A percentile compares a stretch with the other conserved stretches of the same genome.
phyloP scores from a whole-genome alignment of 2,329 filamentous ascomycete species.

The Beauveria scarabaeidicola region DNA sequence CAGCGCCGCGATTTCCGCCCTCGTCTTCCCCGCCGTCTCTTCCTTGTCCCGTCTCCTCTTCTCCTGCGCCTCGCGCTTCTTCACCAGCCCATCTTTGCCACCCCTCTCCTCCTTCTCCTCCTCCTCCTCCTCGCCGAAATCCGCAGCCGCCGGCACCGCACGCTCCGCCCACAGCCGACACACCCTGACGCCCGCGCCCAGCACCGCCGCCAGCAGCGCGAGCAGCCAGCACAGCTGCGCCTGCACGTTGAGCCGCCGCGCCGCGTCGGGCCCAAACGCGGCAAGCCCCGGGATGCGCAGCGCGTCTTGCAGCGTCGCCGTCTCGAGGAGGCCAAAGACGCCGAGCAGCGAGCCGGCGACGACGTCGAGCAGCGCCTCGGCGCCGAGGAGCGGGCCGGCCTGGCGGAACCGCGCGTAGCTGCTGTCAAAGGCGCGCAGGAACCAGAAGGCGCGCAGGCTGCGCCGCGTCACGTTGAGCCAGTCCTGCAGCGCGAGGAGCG shows the following conservation, averaged over 20 bases:
- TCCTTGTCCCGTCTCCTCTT: constrained; percentile 27
- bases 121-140: constrained; percentile 14
- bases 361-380: constrained; percentile 43
- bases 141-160: constrained; percentile 24
- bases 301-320: constrained; percentile 50
- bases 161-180: constrained; percentile 27
- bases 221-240: constrained; percentile 65
- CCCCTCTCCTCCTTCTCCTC: constrained; percentile 13
- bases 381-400: constrained; percentile 14
- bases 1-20: constrained; percentile 26
- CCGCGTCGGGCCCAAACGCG: constrained; percentile 43
- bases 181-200: constrained; percentile 34
- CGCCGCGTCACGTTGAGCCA: constrained; percentile 45
- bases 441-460: constrained; percentile 61
- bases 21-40: constrained; percentile 24
- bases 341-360: constrained; percentile 52
- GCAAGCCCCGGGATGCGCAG: constrained; percentile 34
- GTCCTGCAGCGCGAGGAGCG: constrained; percentile 28
- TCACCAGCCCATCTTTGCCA: constrained; percentile 1
- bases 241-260: constrained; percentile 43
- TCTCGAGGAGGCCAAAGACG: constrained; percentile 60
- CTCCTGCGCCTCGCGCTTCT: constrained; percentile 19
- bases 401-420: constrained; percentile 36
- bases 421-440: constrained; percentile 49
- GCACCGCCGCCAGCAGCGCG: constrained; percentile 43